Evolutionary conservation across 352 stramenopile species (phyloP).

Genomic region (Phytophthora hibernalis): DNA sequence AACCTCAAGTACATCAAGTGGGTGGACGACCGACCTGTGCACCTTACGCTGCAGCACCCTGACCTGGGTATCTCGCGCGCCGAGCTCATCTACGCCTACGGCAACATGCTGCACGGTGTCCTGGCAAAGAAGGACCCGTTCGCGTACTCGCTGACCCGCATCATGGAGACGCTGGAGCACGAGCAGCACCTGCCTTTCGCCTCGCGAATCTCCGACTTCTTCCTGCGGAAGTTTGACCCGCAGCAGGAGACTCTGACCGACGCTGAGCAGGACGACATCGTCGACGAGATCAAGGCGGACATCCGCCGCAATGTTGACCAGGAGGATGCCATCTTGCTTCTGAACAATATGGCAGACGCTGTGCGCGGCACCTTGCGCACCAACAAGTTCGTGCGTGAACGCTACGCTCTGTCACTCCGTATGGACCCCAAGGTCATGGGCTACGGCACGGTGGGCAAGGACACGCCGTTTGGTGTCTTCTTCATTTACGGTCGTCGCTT

Average conservation of each 20-base stretch:
- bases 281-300: slow-evolving; percentile 70
- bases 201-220: slow-evolving; percentile 94
- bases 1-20: slow-evolving; percentile 93
- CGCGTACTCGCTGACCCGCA: slow-evolving; percentile 95
- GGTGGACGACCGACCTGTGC: slow-evolving; percentile 80
- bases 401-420: slow-evolving; percentile 81
- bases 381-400: slow-evolving; percentile 85
- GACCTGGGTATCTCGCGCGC: slow-evolving; percentile 92
- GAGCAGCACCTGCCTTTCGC: slow-evolving; percentile 91
- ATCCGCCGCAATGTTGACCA: slow-evolving; percentile 82
- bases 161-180: slow-evolving; percentile 93
- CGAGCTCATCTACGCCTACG: slow-evolving; percentile 97
- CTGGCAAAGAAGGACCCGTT: slow-evolving; percentile 95
- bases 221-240: slow-evolving; percentile 90
- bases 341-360: slow-evolving; percentile 83
- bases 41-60: slow-evolving; percentile 84
- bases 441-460: slow-evolving; percentile 83
- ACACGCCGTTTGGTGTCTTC: slow-evolving; percentile 96
- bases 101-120: slow-evolving; percentile 95
- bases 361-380: slow-evolving; percentile 80
- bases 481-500: slow-evolving; percentile 97
- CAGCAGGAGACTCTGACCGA: slow-evolving; percentile 51
- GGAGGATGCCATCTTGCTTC: slow-evolving; percentile 73
- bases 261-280: slow-evolving; percentile 52
- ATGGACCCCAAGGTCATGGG: slow-evolving; percentile 84